These are phyloP conservation scores for Paramecium tetraurelia DNA, from an alignment of 73 alveolate genomes.

Conservation along the genomic window DNA sequence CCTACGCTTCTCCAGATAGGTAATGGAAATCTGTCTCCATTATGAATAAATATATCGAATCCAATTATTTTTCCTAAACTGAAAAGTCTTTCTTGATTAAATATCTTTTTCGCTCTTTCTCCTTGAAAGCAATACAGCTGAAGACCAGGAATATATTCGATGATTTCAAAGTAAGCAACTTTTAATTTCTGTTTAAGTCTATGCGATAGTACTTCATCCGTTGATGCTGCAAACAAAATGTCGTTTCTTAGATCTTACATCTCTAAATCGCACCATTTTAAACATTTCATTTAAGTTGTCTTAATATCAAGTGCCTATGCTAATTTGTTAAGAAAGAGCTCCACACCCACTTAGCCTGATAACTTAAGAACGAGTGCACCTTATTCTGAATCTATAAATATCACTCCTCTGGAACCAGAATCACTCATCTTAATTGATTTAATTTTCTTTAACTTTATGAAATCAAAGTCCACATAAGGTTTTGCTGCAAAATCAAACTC, in stretches of 20 bases:
- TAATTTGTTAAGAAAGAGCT: neutral
- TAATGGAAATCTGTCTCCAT: constrained; percentile 18
- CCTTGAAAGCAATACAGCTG: neutral
- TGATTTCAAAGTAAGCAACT: neutral
- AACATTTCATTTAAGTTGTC: neutral
- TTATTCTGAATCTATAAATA: neutral
- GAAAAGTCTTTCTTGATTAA: neutral
- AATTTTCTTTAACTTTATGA: neutral
- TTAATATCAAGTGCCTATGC: neutral
- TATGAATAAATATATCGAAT: neutral
- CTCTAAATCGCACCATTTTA: constrained; percentile 11
- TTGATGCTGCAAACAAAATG: neutral
- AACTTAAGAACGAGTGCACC: constrained; percentile 6
- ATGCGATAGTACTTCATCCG: neutral
- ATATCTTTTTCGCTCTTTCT: neutral
- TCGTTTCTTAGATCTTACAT: neutral
- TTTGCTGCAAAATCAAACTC: neutral
- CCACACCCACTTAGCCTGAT: constrained; percentile 27
- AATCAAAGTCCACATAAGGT: neutral
- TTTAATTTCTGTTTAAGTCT: neutral
- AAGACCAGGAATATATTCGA: neutral
- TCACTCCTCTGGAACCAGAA: constrained; percentile 19
- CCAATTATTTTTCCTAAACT: neutral
- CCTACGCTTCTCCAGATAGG: constrained; percentile 34
- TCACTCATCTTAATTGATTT: neutral